Conservation (phyloP, 1,284 basidiomycete species). For the Heterobasidion irregulare region DNA sequence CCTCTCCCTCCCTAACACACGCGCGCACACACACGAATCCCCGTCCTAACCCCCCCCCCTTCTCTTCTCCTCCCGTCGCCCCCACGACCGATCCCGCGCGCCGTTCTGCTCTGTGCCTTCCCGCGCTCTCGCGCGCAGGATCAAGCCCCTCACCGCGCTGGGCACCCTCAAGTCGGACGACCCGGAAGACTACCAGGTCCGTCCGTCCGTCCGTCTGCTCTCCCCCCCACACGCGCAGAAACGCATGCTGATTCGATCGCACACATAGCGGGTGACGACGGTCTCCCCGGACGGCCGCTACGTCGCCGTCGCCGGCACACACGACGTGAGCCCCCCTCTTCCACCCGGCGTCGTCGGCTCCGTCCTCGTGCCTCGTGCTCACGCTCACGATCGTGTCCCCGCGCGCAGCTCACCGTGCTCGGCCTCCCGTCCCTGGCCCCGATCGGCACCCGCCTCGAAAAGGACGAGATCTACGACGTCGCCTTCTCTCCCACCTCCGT, state of each 20-base stretch:
- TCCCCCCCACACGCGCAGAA: not conserved
- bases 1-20: not conserved
- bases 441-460: constrained; percentile 37
- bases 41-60: constrained; percentile 19
- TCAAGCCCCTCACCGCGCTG: constrained; percentile 32
- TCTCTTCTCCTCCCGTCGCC: not conserved
- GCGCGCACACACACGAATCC: too few relatives aligned
- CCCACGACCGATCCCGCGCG: not conserved
- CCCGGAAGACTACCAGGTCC: constrained; percentile 77
- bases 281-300: constrained; percentile 58
- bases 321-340: constrained; percentile 45
- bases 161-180: constrained; percentile 55
- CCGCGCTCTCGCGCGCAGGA: not conserved
- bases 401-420: constrained; percentile 58
- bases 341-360: too few relatives aligned
- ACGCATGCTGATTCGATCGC: constrained; percentile 7
- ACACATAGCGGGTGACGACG: constrained; percentile 69
- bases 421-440: constrained; percentile 55
- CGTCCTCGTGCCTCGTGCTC: not conserved
- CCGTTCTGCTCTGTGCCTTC: too few relatives aligned
- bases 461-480: constrained; percentile 71
- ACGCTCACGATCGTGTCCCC: constrained; percentile 8
- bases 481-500: constrained; percentile 52
- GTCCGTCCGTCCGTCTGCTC: constrained; percentile 9
- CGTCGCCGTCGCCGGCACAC: constrained; percentile 55